These are phyloP conservation scores for Zymoseptoria ardabiliae DNA, from an alignment of 2,329 filamentous ascomycete species.

Conservation along the genomic window DNA sequence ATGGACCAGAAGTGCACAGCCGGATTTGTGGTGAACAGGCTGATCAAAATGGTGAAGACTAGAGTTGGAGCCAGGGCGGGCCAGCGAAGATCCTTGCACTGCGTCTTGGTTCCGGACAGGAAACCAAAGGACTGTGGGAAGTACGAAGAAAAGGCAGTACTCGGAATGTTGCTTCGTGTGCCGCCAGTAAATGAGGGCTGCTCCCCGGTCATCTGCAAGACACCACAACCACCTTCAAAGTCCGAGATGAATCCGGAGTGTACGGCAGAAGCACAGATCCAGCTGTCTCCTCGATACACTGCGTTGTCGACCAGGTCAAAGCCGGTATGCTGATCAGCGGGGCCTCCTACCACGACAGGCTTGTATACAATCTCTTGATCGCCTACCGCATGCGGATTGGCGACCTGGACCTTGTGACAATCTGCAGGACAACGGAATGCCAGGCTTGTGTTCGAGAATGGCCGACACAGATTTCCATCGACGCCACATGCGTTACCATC, in stretches of 20 bases:
- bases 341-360: constrained; percentile 49
- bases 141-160: constrained; percentile 72
- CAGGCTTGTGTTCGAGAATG: constrained; percentile 63
- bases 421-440: constrained; percentile 69
- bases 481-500: constrained; percentile 65
- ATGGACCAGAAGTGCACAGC: constrained; percentile 76
- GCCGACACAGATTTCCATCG: constrained; percentile 66
- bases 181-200: constrained; percentile 57
- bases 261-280: constrained; percentile 76
- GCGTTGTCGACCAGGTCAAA: constrained; percentile 40
- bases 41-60: constrained; percentile 68
- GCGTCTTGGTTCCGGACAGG: constrained; percentile 53
- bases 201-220: constrained; percentile 65
- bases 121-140: constrained; percentile 87
- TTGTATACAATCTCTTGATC: constrained; percentile 53
- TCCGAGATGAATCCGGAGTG: constrained; percentile 73
- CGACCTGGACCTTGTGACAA: constrained; percentile 57
- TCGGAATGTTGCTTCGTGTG: constrained; percentile 65
- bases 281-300: constrained; percentile 81
- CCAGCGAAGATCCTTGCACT: constrained; percentile 75
- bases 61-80: constrained; percentile 72
- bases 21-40: constrained; percentile 72
- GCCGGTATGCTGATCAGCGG: constrained; percentile 29
- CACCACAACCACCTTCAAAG: constrained; percentile 69
- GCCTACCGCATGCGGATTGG: constrained; percentile 70